These are phyloP conservation scores for Heteromeles arbutifolia DNA, from an alignment of 306 rosid species.

Conservation along the genomic window DNA sequence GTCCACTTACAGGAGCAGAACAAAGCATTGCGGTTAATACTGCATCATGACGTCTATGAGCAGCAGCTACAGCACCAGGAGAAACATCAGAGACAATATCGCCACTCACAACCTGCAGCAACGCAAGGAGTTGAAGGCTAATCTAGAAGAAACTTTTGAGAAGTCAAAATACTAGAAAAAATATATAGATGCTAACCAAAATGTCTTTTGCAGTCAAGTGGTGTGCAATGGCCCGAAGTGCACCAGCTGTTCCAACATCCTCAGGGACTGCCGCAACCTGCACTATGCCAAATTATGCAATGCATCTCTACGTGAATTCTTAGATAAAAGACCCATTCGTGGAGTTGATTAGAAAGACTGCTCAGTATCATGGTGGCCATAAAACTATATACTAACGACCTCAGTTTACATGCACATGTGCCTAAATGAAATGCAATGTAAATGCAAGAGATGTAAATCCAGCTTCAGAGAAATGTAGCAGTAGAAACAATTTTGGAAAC, in stretches of 20 bases:
- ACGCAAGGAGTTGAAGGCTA: constrained; percentile 13
- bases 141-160: constrained; percentile 6
- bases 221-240: constrained; percentile 78
- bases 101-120: constrained; percentile 89
- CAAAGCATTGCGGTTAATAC: constrained; percentile 92
- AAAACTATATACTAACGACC: neutral
- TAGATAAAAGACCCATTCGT: neutral
- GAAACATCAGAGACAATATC: constrained; percentile 97
- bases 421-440: neutral
- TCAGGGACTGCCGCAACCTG: constrained; percentile 94
- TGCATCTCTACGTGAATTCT: neutral
- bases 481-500: neutral
- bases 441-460: neutral
- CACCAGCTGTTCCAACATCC: constrained; percentile 97
- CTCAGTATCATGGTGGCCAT: neutral
- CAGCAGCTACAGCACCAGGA: constrained; percentile 91
- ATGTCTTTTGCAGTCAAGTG: constrained; percentile 81
- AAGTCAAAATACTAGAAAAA: constrained; percentile 7
- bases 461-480: neutral
- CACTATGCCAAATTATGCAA: neutral
- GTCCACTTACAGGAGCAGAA: constrained; percentile 80
- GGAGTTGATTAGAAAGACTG: neutral
- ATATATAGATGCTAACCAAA: constrained; percentile 41
- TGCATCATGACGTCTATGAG: constrained; percentile 93
- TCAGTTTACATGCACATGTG: neutral